Conservation (phyloP, 2,329 filamentous ascomycete genomes). For the Colletotrichum sansevieriae region DNA sequence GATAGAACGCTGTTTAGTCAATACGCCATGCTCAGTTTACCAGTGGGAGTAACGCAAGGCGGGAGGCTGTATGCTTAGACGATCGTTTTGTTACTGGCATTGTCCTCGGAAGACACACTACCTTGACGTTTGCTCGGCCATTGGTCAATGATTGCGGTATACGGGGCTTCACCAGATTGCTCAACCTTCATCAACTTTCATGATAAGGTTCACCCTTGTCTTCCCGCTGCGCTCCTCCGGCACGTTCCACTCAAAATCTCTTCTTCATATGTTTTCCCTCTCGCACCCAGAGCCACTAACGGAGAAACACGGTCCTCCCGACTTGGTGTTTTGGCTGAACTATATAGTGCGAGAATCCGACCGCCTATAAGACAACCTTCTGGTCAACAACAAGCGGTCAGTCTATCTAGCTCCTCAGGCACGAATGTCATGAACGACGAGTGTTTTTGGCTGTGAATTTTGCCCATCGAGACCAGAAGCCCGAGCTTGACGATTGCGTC, state of each 20-base stretch:
- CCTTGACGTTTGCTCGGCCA: too few relatives aligned
- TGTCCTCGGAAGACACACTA: too few relatives aligned
- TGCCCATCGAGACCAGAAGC: too few relatives aligned
- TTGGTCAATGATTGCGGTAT: neutral
- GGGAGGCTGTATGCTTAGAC: neutral
- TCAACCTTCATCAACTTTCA: neutral
- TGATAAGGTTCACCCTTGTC: conserved; percentile 24
- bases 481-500: too few relatives aligned
- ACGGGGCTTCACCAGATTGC: conserved; percentile 23
- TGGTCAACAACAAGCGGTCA: too few relatives aligned
- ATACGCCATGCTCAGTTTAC: neutral
- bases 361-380: conserved; percentile 1
- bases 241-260: neutral
- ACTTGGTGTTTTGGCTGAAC: neutral
- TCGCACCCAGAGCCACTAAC: conserved; percentile 13
- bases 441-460: too few relatives aligned
- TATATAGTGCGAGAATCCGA: neutral
- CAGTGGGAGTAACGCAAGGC: neutral
- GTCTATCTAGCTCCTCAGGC: too few relatives aligned
- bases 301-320: conserved; percentile 21
- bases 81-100: too few relatives aligned
- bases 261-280: conserved; percentile 3
- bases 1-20: too few relatives aligned
- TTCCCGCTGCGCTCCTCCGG: neutral
- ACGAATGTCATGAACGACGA: too few relatives aligned